Evolutionary conservation across 2,329 filamentous ascomycete species (phyloP), one percentile per base, ranked within the genome.

Genomic region (Fusarium sp.): DNA sequence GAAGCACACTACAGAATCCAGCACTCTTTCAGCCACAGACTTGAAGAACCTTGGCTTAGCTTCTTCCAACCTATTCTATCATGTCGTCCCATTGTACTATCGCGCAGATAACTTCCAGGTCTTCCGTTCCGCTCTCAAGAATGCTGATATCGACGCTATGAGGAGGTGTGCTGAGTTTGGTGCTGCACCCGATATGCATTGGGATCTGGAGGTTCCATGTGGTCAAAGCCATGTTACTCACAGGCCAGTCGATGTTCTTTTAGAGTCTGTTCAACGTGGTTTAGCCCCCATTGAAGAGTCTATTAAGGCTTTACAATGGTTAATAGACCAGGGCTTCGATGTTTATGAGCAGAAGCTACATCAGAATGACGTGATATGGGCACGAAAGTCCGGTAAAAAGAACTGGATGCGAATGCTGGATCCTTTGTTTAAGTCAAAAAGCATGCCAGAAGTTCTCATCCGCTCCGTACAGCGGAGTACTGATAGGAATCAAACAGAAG

Each of bases 211-310:
- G 2, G 6, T 11, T 4, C 1, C 3, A 42, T 10, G 34, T 37
- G 9, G 9, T 4, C 20, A 7, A 2, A 4, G 7, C 18, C 34
- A 14, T 11, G 2, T 10, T 14, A 9, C 1, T 8, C 51, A 58
- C 6, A 32, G 52, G 5, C 46, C 59, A 4, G 34, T 65, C 2
- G 59, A 64, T 1, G 22, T 40, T 44, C n/a, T 65, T 1, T 4
- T 64, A 1, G 32, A 47, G 16, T 16, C 25, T 0, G 7, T 32
- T 0, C 20, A 16, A 11, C 4, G 24, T 2, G 25, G 27, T 3
- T 6, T 4, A 3, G 5, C 4, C 2, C 16, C 51, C 0, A 25
- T 52, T 16, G 20, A 2, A 0, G n/a, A 47, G 2, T 12, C 16
- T 2, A 2, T 51, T 3, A 13, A 57, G 1, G 8, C 52, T 9